phyloP scores from a whole-genome alignment of 1,284 basidiomycete species.

The Puccinia coronata region DNA sequence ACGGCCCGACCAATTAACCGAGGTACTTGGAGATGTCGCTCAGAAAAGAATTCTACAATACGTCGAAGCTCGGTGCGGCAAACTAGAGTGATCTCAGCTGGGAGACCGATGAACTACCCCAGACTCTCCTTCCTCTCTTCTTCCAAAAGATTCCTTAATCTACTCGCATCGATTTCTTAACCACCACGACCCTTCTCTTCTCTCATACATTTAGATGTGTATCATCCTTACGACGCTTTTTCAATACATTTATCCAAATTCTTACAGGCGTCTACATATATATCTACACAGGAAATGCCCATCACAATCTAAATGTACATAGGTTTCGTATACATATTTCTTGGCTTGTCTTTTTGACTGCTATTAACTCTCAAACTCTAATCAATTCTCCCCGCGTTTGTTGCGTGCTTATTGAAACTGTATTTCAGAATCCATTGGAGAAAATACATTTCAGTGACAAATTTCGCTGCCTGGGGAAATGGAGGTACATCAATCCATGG shows the following conservation, averaged over 20 bases:
- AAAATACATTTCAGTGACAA: too few relatives aligned
- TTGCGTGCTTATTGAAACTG: too few relatives aligned
- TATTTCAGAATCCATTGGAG: too few relatives aligned
- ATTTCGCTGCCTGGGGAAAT: too few relatives aligned
- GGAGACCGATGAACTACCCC: not conserved
- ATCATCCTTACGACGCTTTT: not conserved
- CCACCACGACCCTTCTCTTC: not conserved
- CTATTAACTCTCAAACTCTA: not conserved
- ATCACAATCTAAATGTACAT: constrained; percentile 1
- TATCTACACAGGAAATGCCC: not conserved
- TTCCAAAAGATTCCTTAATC: not conserved
- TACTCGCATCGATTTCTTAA: not conserved
- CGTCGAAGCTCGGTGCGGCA: constrained; percentile 71
- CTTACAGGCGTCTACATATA: not conserved
- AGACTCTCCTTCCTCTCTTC: not conserved
- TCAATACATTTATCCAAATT: not conserved
- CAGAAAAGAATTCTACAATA: constrained; percentile 74
- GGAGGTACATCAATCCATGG: too few relatives aligned
- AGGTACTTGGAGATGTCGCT: constrained; percentile 76
- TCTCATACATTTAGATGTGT: not conserved
- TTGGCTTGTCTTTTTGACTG: not conserved
- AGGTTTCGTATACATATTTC: not conserved
- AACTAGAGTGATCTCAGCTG: constrained; percentile 1
- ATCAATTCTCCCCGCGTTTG: too few relatives aligned
- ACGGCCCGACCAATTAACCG: constrained; percentile 78